Percentiles rank a stretch among this genome's conserved stretches.
Conservation (phyloP, 768 basidiomycete species). For the Trametes gibbosa region DNA sequence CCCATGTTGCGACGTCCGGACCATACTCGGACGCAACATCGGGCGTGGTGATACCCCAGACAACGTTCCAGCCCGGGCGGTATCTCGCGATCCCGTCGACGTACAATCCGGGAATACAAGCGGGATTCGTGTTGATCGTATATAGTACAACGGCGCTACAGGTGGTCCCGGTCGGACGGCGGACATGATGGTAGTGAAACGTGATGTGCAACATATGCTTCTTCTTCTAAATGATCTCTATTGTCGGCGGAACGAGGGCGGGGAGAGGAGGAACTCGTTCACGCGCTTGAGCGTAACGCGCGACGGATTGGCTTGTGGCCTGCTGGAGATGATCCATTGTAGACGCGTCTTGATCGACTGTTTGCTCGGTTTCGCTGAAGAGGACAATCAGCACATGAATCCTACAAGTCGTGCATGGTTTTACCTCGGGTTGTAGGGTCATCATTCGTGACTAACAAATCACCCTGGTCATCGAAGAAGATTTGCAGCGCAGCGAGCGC, state of each 20-base stretch:
- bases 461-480: slow-evolving; percentile 57
- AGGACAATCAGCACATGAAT: background rate
- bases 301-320: slow-evolving; percentile 79
- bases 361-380: slow-evolving; percentile 44
- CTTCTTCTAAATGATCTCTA: background rate
- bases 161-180: background rate
- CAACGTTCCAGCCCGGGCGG: slow-evolving; percentile 53
- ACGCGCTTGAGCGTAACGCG: slow-evolving; percentile 76
- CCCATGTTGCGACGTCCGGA: slow-evolving; percentile 66
- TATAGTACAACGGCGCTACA: slow-evolving; percentile 34
- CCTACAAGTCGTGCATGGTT: background rate
- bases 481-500: slow-evolving; percentile 54
- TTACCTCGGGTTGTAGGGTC: background rate
- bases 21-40: slow-evolving; percentile 73
- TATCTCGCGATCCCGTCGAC: slow-evolving; percentile 78
- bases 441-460: slow-evolving; percentile 2
- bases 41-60: slow-evolving; percentile 62
- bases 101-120: slow-evolving; percentile 56
- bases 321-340: slow-evolving; percentile 81
- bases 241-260: slow-evolving; percentile 20
- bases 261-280: slow-evolving; percentile 68
- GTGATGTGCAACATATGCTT: background rate
- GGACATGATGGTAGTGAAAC: background rate
- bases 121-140: slow-evolving; percentile 57
- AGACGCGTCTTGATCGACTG: slow-evolving; percentile 65